Evolutionary conservation across 2,329 filamentous ascomycete genomes (phyloP).

Genomic region (Sporothrix brunneoviolacea): DNA sequence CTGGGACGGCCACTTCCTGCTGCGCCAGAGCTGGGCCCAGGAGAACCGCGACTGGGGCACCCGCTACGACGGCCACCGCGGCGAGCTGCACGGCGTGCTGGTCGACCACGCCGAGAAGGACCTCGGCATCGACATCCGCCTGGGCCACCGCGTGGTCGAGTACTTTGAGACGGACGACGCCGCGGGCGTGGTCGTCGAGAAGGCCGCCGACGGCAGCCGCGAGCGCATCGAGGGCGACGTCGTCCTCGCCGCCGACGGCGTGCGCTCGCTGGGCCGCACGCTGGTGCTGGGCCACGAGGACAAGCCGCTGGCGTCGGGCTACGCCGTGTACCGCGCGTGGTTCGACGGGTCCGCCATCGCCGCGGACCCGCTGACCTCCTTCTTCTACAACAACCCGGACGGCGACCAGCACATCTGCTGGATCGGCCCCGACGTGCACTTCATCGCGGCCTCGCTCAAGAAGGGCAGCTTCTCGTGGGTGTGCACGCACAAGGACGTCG

Average conservation of each 20-base stretch:
- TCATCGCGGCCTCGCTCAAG: constrained; percentile 46
- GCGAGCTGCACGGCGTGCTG: constrained; percentile 44
- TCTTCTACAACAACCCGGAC: constrained; percentile 22
- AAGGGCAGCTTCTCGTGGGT: constrained; percentile 50
- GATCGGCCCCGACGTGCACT: constrained; percentile 47
- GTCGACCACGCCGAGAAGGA: constrained; percentile 43
- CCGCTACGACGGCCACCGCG: constrained; percentile 48
- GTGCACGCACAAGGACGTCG: constrained; percentile 43
- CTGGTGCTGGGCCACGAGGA: constrained; percentile 38
- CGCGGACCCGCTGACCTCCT: constrained; percentile 20
- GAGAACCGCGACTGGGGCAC: constrained; percentile 31
- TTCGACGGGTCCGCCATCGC: constrained; percentile 23
- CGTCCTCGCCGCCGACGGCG: constrained; percentile 44
- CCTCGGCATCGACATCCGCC: constrained; percentile 44
- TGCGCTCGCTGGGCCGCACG: constrained; percentile 40
- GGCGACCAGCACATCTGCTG: constrained; percentile 46
- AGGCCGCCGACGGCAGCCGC: neutral
- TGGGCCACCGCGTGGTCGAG: constrained; percentile 40
- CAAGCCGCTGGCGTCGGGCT: constrained; percentile 37
- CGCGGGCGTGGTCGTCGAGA: constrained; percentile 31
- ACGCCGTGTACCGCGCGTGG: constrained; percentile 42
- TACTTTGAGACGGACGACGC: constrained; percentile 44
- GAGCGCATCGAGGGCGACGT: constrained; percentile 30
- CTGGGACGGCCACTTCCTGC: constrained; percentile 13
- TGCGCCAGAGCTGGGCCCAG: constrained; percentile 15